A percentile compares a stretch with the other conserved stretches of the same genome.
phyloP scores from a whole-genome alignment of 2,329 filamentous ascomycete genomes.

The Xylaria sp. region DNA sequence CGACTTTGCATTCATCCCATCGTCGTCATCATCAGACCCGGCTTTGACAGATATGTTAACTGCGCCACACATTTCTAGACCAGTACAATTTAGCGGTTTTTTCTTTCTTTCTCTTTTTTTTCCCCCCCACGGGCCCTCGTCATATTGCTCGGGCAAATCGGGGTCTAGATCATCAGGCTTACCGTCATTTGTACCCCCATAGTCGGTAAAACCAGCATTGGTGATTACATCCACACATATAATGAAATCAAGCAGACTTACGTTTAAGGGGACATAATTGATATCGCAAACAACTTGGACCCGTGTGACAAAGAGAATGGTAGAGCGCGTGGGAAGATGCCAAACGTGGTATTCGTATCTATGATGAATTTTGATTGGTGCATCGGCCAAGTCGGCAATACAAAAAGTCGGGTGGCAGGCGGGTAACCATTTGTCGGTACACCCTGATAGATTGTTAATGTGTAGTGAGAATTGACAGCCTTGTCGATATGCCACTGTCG shows the following conservation, averaged over 20 bases:
- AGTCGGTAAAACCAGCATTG: slow-evolving; percentile 29
- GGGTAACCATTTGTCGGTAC: not conserved
- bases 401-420: not conserved
- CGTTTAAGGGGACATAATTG: slow-evolving; percentile 61
- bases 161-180: slow-evolving; percentile 36
- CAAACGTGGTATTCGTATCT: slow-evolving; percentile 62
- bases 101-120: too few relatives aligned
- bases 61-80: too few relatives aligned
- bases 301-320: slow-evolving; percentile 71
- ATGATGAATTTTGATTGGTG: slow-evolving; percentile 12
- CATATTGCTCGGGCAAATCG: slow-evolving; percentile 32
- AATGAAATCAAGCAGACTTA: slow-evolving; percentile 40
- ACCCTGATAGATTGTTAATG: not conserved
- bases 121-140: too few relatives aligned
- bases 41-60: too few relatives aligned
- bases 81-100: too few relatives aligned
- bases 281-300: slow-evolving; percentile 71
- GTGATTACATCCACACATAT: slow-evolving; percentile 4
- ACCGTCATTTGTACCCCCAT: too few relatives aligned
- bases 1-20: too few relatives aligned
- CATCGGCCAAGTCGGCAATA: not conserved
- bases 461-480: not conserved
- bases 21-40: too few relatives aligned
- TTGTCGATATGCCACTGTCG: not conserved
- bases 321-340: slow-evolving; percentile 67